Evolutionary conservation across 129 eudicot species (phyloP), one percentile per base, ranked within the genome.

Genomic region (Lactuca saligna): DNA sequence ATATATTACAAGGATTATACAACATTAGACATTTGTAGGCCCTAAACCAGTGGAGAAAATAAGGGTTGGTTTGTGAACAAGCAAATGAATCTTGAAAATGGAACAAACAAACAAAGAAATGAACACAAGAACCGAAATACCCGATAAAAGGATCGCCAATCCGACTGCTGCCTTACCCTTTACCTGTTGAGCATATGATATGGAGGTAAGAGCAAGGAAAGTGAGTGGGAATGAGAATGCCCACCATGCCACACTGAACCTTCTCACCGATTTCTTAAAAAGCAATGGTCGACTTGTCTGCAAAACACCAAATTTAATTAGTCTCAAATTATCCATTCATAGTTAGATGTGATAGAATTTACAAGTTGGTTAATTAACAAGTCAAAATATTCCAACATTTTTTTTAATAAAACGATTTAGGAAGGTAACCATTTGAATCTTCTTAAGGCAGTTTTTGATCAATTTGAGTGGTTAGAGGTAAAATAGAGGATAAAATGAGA

Each of bases 211-310:
- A 12, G 95, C 95, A 25, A 90, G 83, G 72, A 82, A 80, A 8
- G 85, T 84, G 16, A 82, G 46, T 6, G 95, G 91, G 53, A 78
- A 90, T 3, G 95, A 86, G 79, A 80, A 90, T 39, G 97, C 94
- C 97, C 97, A 90, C 97, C 95, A 90, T n/a, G 87, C 82, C 48
- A 86, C 68, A 31, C 63, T 87, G 68, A 82, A 87, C 80, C 73
- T 83, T 60, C 65, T 87, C 86, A 87, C 67, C 0, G 97, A 83
- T 77, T 84, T 90, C 89, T 81, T 85, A 75, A 90, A 90, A 14
- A 90, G 77, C 49, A 32, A 46, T 46, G 95, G 87, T 25, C 95
- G 69, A 35, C 81, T 75, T 25, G 29, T 25, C 29, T 25, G 29
- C 29, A 25, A 25, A 25, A 25, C 29, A 25, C 29, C 29, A 25